Percentiles rank a stretch among this genome's conserved stretches.
phyloP scores from a whole-genome alignment of 2,329 filamentous ascomycete genomes.

The Hymenoscyphus infarciens region DNA sequence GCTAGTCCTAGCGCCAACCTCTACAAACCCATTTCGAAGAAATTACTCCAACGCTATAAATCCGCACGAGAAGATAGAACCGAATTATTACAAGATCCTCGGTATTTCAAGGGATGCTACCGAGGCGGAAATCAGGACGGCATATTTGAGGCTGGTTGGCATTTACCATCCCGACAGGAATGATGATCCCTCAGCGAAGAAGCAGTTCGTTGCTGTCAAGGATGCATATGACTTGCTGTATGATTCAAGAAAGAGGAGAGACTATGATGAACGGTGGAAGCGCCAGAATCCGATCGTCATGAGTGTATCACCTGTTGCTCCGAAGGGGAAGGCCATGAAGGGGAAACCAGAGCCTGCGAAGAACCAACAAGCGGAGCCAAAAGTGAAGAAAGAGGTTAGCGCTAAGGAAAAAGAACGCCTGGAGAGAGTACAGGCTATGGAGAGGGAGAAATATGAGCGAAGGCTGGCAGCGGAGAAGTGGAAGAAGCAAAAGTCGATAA shows the following conservation, averaged over 20 bases:
- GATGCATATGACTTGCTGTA: neutral
- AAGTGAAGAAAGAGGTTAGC: neutral
- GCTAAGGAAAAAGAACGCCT: neutral
- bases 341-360: neutral
- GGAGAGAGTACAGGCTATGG: neutral
- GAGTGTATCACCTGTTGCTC: neutral
- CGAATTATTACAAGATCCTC: neutral
- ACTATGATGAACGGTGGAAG: neutral
- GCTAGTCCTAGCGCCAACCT: neutral
- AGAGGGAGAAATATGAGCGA: too few species aligned
- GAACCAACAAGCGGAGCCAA: neutral
- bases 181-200: neutral
- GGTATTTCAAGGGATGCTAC: neutral
- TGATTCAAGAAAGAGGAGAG: neutral
- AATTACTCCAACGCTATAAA: neutral
- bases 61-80: neutral
- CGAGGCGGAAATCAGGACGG: neutral
- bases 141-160: neutral
- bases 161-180: neutral
- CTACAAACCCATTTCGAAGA: neutral
- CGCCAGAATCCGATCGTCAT: neutral
- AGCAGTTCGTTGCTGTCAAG: neutral
- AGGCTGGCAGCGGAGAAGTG: too few species aligned
- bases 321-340: neutral
- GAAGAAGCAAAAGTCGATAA: too few species aligned